A percentile compares a stretch with the other conserved stretches of the same genome.
These are phyloP conservation scores for Geosmithia morbida DNA, from an alignment of 2,329 filamentous ascomycete genomes.

Conservation along the genomic window DNA sequence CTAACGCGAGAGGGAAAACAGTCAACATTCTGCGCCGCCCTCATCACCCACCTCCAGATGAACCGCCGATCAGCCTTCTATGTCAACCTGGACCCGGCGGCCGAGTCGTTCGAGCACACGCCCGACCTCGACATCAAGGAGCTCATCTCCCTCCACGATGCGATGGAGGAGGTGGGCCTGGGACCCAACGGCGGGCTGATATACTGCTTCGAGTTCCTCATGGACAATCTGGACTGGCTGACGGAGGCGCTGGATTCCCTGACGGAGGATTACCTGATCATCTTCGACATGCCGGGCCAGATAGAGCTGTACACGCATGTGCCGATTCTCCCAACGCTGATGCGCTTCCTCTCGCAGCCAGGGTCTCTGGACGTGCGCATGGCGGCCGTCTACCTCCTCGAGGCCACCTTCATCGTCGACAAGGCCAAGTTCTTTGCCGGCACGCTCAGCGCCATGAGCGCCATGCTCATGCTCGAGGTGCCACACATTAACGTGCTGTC, in stretches of 20 bases:
- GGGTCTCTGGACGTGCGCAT: constrained; percentile 80
- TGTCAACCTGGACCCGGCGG: constrained; percentile 94
- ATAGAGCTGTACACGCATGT: constrained; percentile 98
- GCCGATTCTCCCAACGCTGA: constrained; percentile 74
- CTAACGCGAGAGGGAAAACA: constrained; percentile 15
- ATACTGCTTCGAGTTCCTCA: constrained; percentile 92
- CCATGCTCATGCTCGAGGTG: constrained; percentile 97
- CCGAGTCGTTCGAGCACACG: constrained; percentile 80
- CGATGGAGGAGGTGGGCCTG: constrained; percentile 87
- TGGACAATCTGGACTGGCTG: constrained; percentile 88
- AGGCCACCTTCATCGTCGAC: constrained; percentile 91
- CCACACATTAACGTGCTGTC: constrained; percentile 92
- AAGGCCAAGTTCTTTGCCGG: constrained; percentile 95
- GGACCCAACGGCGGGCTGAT: constrained; percentile 88
- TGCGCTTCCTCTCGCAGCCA: constrained; percentile 64
- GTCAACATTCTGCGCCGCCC: constrained; percentile 86
- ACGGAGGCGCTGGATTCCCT: constrained; percentile 71
- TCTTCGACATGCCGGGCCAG: constrained; percentile 97
- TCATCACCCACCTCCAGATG: constrained; percentile 85
- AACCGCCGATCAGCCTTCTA: constrained; percentile 93
- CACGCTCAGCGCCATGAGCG: constrained; percentile 91
- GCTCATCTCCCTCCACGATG: constrained; percentile 83
- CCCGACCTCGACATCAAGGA: constrained; percentile 94
- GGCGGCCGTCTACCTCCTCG: constrained; percentile 86
- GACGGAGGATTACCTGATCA: constrained; percentile 90